These are phyloP conservation scores for Sequoia sempervirens DNA, from an alignment of 75 land plant species.

Conservation along the genomic window DNA sequence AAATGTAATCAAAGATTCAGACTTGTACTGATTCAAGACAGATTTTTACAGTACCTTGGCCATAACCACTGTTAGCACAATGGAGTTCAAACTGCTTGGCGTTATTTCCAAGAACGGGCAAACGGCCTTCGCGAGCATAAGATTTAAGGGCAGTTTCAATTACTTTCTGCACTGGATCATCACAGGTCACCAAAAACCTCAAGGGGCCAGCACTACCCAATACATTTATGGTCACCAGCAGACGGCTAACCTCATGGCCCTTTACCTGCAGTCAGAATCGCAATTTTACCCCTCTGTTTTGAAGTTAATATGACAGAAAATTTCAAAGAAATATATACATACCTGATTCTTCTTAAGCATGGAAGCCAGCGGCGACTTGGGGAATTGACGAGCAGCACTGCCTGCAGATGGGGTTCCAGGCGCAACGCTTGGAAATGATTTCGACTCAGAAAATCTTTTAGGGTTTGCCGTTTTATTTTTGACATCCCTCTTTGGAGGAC, in stretches of 20 bases:
- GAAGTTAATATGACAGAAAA: not conserved
- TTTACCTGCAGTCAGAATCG: conserved; percentile 9
- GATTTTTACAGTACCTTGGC: not conserved
- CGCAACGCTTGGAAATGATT: too few relatives aligned
- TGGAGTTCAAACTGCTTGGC: conserved; percentile 46
- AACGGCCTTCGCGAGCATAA: too few relatives aligned
- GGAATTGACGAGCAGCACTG: not conserved
- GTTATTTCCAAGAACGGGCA: conserved; percentile 47
- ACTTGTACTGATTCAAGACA: too few relatives aligned
- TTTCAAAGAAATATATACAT: not conserved
- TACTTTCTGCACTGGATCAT: conserved; percentile 41
- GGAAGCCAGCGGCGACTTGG: conserved; percentile 1
- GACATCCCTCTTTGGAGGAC: too few relatives aligned
- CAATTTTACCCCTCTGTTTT: not conserved
- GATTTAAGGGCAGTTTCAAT: conserved; percentile 45
- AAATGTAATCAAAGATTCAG: not conserved
- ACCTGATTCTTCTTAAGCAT: conserved; percentile 1
- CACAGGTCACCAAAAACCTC: not conserved
- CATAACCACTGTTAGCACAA: conserved; percentile 31
- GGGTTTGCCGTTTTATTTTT: too few relatives aligned
- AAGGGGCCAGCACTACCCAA: too few relatives aligned
- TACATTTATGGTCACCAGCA: too few relatives aligned
- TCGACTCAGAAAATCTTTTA: too few relatives aligned
- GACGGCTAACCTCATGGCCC: too few relatives aligned
- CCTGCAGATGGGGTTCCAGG: too few relatives aligned